Base-by-base conservation (phyloP, 2,329 filamentous ascomycete genomes). In the Ophiocordyceps polyrhachis-furcata region DNA sequence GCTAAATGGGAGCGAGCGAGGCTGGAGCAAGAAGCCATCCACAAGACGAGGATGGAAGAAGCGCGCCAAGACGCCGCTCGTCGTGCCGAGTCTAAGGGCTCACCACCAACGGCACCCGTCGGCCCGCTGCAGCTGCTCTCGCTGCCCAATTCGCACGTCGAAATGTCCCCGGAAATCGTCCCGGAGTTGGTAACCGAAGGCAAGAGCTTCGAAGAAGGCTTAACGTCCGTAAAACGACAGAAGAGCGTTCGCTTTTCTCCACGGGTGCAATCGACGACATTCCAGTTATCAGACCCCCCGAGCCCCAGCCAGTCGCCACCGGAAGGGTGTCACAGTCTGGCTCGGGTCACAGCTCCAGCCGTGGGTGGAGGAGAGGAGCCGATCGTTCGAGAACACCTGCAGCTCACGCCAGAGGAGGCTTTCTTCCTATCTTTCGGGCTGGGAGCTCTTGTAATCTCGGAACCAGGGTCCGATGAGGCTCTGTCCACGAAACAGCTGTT, bases 1-100 rank as follows among this genome's bases (percentile, higher is more conserved):
- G 79, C 84, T 62, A 98, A 98, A 63, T 79, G 91, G 66, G 88
- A 96, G 58, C 74, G 91, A 53, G 91, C 91, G n/a, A 79, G 83
- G 50, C 76, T 81, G 44, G 87, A 95, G 60, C 78, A 85, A 53
- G 82, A 94, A 56, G 82, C 77, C 12, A 84, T 96, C 50, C 79
- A 88, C 50, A 72, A 79, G 55, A 83, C 79, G 47, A 66, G 65
- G 40, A 55, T 64, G 15, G 58, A 65, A 43, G 73, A 76, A 52
- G 67, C 68, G 0, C 49, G 51, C 41, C 46, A 55, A 45, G 53
- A 54, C 2, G 51, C 53, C 31, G 50, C 49, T 9, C 48, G 47
- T 19, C 47, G 48, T 17, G 48, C 50, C 32, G 47, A 44, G 42
- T 29, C 35, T 13, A 15, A 41, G 6, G 17, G 6, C 4, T 23